Conservation (phyloP, 805 yeast genomes). For the Candida ovalis region DNA sequence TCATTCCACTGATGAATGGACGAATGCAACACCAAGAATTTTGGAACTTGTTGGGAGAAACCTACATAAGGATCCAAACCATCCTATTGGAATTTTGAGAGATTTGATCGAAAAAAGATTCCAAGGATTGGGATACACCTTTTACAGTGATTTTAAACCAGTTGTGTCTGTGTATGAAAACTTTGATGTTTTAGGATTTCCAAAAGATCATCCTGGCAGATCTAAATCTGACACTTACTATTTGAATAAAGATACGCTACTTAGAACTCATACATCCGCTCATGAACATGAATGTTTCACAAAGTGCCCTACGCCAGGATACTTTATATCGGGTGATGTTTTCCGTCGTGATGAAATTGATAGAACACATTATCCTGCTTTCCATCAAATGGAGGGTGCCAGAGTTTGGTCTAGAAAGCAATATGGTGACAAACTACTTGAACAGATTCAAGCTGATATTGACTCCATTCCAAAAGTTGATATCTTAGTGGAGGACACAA, state of each 20-base stretch:
- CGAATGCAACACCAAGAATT: constrained; percentile 80
- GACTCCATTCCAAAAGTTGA: constrained; percentile 61
- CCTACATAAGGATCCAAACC: constrained; percentile 68
- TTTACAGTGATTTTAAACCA: constrained; percentile 77
- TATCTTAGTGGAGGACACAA: constrained; percentile 74
- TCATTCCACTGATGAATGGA: constrained; percentile 69
- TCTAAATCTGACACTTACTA: constrained; percentile 92
- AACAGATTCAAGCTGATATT: constrained; percentile 53
- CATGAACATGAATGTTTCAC: constrained; percentile 88
- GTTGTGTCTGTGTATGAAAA: constrained; percentile 79
- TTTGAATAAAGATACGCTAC: constrained; percentile 62
- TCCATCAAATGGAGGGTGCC: constrained; percentile 98
- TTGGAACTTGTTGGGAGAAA: constrained; percentile 64
- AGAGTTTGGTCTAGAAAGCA: constrained; percentile 67
- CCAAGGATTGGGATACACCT: constrained; percentile 63
- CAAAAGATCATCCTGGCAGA: constrained; percentile 89
- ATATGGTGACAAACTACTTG: constrained; percentile 33
- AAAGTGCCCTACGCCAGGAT: constrained; percentile 69
- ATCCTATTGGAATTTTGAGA: constrained; percentile 87
- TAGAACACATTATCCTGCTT: constrained; percentile 93
- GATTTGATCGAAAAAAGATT: constrained; percentile 69
- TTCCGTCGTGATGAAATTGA: constrained; percentile 95
- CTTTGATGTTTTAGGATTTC: constrained; percentile 90
- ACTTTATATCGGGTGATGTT: constrained; percentile 91
- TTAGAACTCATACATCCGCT: constrained; percentile 95